Conservation (phyloP, 2,329 filamentous ascomycete genomes). For the Leptographium galeiforme region DNA sequence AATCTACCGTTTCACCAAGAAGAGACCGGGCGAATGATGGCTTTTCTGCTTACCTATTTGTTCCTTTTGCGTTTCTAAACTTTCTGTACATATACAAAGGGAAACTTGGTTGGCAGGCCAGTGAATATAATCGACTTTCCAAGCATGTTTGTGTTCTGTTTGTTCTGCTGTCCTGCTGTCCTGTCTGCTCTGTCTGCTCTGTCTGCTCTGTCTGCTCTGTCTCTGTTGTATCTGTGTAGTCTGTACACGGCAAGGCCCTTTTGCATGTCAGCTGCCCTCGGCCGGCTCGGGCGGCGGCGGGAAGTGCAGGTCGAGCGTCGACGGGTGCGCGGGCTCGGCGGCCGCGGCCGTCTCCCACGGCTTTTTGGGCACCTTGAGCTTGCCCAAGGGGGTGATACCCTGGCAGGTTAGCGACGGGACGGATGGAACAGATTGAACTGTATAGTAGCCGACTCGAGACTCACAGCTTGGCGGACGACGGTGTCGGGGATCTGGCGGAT, state of each 20-base stretch:
- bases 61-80: slow-evolving; percentile 2
- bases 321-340: background rate
- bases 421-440: no score
- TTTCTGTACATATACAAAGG: slow-evolving; percentile 15
- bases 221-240: no score
- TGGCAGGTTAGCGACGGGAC: slow-evolving; percentile 10
- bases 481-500: slow-evolving; percentile 79
- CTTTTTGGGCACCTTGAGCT: slow-evolving; percentile 35
- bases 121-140: slow-evolving; percentile 8
- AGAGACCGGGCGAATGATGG: slow-evolving; percentile 16
- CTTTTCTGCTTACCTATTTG: slow-evolving; percentile 6
- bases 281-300: slow-evolving; percentile 14
- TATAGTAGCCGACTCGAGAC: no score
- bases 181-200: background rate
- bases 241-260: no score
- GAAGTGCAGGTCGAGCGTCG: slow-evolving; percentile 19
- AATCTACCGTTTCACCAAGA: background rate
- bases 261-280: background rate
- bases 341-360: slow-evolving; percentile 63
- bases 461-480: slow-evolving; percentile 56
- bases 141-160: background rate
- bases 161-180: background rate
- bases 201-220: background rate
- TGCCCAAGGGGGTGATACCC: slow-evolving; percentile 34
- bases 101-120: slow-evolving; percentile 7